Conservation (phyloP, 176 grass and related monocot genomes). For the Tillandsia fasciculata region DNA sequence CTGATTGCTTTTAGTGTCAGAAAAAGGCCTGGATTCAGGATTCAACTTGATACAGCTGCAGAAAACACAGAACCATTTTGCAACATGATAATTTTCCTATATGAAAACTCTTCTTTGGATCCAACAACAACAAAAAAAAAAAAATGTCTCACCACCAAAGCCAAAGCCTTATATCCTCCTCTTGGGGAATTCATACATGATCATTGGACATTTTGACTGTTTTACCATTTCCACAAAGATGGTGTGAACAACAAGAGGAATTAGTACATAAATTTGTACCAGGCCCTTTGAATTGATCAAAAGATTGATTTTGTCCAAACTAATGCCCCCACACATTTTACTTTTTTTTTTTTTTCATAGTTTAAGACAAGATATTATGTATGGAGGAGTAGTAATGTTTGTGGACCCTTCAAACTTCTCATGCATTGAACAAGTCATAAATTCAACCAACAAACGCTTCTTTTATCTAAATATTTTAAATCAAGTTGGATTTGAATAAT, state of each 20-base stretch:
- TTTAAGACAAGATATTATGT: not conserved
- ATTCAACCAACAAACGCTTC: not conserved
- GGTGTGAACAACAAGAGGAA: conserved; percentile 11
- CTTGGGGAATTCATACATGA: not conserved
- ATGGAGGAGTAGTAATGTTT: not conserved
- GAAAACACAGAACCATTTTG: not conserved
- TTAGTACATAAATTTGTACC: not conserved
- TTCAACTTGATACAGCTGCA: too few relatives aligned
- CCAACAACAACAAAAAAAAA: not conserved
- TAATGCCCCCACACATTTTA: conserved; percentile 12
- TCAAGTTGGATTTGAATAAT: too few relatives aligned
- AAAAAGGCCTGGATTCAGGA: too few relatives aligned
- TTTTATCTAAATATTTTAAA: too few relatives aligned
- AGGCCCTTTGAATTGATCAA: conserved; percentile 35
- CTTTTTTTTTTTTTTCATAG: conserved; percentile 4
- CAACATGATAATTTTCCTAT: not conserved
- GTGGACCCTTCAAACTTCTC: too few relatives aligned
- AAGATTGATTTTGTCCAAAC: not conserved
- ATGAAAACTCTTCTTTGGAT: not conserved
- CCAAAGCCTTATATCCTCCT: not conserved
- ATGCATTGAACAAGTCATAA: conserved; percentile 24
- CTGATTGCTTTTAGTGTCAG: not conserved
- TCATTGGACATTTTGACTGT: not conserved
- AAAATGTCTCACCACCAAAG: not conserved
- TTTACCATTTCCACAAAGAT: conserved; percentile 6